phyloP scores from a whole-genome alignment of 75 land plant species.

The Picea glauca region DNA sequence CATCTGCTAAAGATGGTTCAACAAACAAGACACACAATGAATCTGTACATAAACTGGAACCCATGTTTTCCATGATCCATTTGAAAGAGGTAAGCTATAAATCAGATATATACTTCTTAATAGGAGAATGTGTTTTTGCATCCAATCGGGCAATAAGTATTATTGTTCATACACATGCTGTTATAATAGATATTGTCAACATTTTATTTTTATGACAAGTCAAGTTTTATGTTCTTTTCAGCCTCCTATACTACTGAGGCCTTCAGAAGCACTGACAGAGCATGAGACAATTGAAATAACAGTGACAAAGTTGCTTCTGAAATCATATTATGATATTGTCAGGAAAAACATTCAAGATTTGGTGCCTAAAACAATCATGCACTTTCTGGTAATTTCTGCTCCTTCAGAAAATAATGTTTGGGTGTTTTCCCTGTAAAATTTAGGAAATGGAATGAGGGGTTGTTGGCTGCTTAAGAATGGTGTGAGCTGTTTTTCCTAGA shows the following conservation, averaged over 20 bases:
- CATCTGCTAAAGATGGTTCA: constrained; percentile 31
- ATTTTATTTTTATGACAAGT: not conserved
- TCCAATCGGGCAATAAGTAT: too few species aligned
- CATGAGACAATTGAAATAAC: constrained; percentile 74
- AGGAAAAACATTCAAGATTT: constrained; percentile 88
- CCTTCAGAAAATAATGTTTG: too few species aligned
- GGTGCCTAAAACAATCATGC: constrained; percentile 98
- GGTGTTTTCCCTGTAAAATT: not conserved
- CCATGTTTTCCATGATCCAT: constrained; percentile 51
- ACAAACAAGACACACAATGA: constrained; percentile 30
- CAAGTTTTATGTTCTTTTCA: constrained; percentile 16
- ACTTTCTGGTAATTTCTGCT: constrained; percentile 67
- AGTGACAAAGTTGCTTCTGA: constrained; percentile 73
- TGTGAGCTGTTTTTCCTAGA: not conserved
- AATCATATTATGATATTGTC: constrained; percentile 94
- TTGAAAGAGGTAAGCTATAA: constrained; percentile 61
- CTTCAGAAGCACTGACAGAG: constrained; percentile 77
- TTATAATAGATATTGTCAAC: not conserved
- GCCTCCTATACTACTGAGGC: constrained; percentile 82
- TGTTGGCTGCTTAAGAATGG: not conserved
- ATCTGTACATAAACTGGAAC: constrained; percentile 39
- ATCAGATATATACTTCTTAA: too few species aligned
- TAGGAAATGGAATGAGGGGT: not conserved
- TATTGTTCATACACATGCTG: too few species aligned
- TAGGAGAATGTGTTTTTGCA: too few species aligned